phyloP scores from a whole-genome alignment of 106 monocot genomes.

The Dendrobium huoshanense region DNA sequence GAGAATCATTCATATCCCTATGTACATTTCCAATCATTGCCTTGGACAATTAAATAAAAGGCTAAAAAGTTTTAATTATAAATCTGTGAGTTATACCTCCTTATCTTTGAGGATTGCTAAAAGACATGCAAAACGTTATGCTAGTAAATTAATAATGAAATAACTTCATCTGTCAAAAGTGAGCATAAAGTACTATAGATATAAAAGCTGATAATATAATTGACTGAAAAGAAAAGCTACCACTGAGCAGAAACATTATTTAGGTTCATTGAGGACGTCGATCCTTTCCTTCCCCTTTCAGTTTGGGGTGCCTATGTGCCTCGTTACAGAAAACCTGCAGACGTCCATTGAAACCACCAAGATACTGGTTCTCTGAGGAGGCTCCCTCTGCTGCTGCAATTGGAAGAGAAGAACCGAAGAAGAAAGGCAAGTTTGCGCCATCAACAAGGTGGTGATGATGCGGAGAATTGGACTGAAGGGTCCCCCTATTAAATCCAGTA shows the following conservation, averaged over 20 bases:
- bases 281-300: slow-evolving; percentile 82
- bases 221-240: not conserved
- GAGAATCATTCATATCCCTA: too few relatives aligned
- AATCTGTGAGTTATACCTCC: too few relatives aligned
- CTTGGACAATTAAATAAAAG: too few relatives aligned
- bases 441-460: slow-evolving; percentile 51
- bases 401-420: slow-evolving; percentile 43
- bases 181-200: too few relatives aligned
- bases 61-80: too few relatives aligned
- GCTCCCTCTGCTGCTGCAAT: slow-evolving; percentile 23
- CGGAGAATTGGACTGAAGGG: slow-evolving; percentile 99
- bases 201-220: too few relatives aligned
- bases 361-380: slow-evolving; percentile 35
- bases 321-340: slow-evolving; percentile 59
- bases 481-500: slow-evolving; percentile 94
- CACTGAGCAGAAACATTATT: not conserved
- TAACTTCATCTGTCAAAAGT: too few relatives aligned
- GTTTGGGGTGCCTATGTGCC: slow-evolving; percentile 46
- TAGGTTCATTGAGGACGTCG: slow-evolving; percentile 15
- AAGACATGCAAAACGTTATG: too few relatives aligned
- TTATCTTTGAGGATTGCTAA: too few relatives aligned
- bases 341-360: slow-evolving; percentile 46
- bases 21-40: too few relatives aligned
- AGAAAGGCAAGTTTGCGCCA: slow-evolving; percentile 62
- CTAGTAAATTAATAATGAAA: too few relatives aligned